phyloP scores from a whole-genome alignment of 1,284 basidiomycete species.

The Irpex rosettiformis region DNA sequence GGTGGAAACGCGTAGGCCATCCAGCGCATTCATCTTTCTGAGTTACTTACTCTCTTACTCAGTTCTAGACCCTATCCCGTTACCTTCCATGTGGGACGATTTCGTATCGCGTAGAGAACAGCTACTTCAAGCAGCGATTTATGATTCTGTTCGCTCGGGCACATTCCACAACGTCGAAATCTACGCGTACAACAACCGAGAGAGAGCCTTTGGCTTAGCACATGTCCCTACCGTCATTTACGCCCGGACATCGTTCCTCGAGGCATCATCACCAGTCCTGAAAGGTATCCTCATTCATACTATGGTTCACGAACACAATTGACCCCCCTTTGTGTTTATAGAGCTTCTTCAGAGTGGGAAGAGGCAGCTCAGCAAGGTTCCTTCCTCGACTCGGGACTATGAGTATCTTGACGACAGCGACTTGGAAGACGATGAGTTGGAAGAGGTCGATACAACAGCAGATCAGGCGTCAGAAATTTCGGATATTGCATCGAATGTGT shows the following conservation, averaged over 20 bases:
- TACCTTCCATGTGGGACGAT: not conserved
- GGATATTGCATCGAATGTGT: not conserved
- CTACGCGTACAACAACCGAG: conserved; percentile 7
- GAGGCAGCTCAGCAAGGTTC: not conserved
- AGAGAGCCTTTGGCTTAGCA: not conserved
- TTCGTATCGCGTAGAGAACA: not conserved
- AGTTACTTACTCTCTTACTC: too few relatives aligned
- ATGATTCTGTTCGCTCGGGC: conserved; percentile 6
- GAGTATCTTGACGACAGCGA: conserved; percentile 9
- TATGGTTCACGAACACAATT: not conserved
- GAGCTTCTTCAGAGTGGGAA: not conserved
- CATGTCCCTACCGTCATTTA: conserved; percentile 8
- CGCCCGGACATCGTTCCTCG: conserved; percentile 10
- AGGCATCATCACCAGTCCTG: conserved; percentile 5
- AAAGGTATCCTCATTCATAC: not conserved
- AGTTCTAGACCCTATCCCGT: too few relatives aligned
- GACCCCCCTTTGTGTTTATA: not conserved
- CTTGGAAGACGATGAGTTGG: conserved; percentile 7
- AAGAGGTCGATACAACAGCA: not conserved
- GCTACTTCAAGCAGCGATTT: conserved; percentile 10
- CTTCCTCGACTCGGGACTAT: conserved; percentile 4
- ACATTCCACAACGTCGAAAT: conserved; percentile 13
- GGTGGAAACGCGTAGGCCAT: too few relatives aligned
- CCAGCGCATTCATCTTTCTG: too few relatives aligned
- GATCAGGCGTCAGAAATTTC: not conserved